Conservation (phyloP, 768 basidiomycete genomes). For the Boletus bicolor region DNA sequence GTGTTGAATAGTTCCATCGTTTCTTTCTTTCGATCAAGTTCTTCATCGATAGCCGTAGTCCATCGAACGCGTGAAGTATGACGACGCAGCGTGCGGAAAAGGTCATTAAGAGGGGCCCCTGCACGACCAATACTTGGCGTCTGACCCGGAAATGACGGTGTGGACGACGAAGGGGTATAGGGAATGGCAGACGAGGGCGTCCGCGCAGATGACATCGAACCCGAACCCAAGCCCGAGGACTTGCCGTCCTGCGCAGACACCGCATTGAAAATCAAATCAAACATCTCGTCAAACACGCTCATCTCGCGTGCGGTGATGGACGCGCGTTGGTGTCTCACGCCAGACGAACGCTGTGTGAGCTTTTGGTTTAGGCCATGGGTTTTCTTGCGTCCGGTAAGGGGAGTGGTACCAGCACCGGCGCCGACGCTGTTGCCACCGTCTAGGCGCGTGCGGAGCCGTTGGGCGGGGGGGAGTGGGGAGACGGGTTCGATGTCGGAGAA, state of each 20-base stretch:
- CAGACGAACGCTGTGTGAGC: conserved; percentile 13
- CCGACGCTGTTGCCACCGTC: background rate
- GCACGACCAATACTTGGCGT: conserved; percentile 17
- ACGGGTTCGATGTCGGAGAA: conserved; percentile 44
- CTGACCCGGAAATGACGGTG: conserved; percentile 1
- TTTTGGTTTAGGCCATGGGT: background rate
- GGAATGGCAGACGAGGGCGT: background rate
- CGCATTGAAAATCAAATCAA: conserved; percentile 65
- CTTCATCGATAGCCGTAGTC: conserved; percentile 50
- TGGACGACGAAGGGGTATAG: background rate
- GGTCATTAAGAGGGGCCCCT: conserved; percentile 37
- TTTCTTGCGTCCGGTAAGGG: background rate
- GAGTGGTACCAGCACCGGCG: background rate
- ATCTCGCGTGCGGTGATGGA: conserved; percentile 68
- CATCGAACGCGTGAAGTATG: conserved; percentile 49
- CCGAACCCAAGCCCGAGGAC: background rate
- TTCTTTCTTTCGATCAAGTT: conserved; percentile 68
- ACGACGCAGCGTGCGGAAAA: conserved; percentile 55
- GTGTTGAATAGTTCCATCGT: conserved; percentile 66
- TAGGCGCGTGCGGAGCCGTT: conserved; percentile 13
- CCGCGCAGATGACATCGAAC: conserved; percentile 1
- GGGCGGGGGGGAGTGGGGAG: conserved; percentile 22
- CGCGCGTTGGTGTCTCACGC: conserved; percentile 39
- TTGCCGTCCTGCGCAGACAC: conserved; percentile 35
- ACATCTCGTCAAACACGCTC: conserved; percentile 68